A percentile compares a stretch with the other conserved stretches of the same genome.
These are phyloP conservation scores for Cadophora sp. DNA, from an alignment of 2,329 filamentous ascomycete genomes.

Conservation along the genomic window DNA sequence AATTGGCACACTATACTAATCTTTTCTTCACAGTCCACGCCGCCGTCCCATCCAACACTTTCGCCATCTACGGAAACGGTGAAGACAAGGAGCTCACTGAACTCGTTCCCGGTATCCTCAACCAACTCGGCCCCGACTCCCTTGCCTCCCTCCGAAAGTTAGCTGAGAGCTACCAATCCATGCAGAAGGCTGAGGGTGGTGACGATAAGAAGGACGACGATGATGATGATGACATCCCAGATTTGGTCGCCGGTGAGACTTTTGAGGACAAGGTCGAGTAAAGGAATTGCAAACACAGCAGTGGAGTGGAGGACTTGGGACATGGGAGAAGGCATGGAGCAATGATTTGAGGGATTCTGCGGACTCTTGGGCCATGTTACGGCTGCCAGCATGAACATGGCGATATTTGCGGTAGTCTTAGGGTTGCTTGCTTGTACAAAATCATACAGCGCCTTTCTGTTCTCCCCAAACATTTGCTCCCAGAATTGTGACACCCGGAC, in stretches of 20 bases:
- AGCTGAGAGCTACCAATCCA: slow-evolving; percentile 98
- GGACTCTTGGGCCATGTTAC: slow-evolving; percentile 30
- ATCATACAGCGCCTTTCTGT: slow-evolving; percentile 40
- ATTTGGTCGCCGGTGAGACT: slow-evolving; percentile 95
- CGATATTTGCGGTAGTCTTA: slow-evolving; percentile 40
- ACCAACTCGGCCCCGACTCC: slow-evolving; percentile 98
- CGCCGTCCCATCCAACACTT: slow-evolving; percentile 97
- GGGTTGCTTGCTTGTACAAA: slow-evolving; percentile 44
- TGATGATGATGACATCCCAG: slow-evolving; percentile 92
- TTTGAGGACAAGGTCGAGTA: slow-evolving; percentile 85
- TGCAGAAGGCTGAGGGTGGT: slow-evolving; percentile 91
- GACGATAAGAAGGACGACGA: slow-evolving; percentile 75
- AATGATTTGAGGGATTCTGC: slow-evolving; percentile 33
- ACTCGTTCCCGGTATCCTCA: slow-evolving; percentile 98
- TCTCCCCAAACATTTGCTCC: slow-evolving; percentile 15
- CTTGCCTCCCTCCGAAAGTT: slow-evolving; percentile 97
- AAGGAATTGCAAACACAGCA: slow-evolving; percentile 24
- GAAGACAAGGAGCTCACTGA: slow-evolving; percentile 99
- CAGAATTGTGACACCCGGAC: background rate
- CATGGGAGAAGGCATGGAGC: slow-evolving; percentile 28
- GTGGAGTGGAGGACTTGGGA: slow-evolving; percentile 17
- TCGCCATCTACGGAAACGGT: slow-evolving; percentile 97
- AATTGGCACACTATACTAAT: slow-evolving; percentile 11
- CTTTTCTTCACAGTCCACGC: slow-evolving; percentile 76
- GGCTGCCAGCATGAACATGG: slow-evolving; percentile 36